Evolutionary conservation across 192 early-diverging fungal species (phyloP).

Genomic region (Geranomyces michiganensis): DNA sequence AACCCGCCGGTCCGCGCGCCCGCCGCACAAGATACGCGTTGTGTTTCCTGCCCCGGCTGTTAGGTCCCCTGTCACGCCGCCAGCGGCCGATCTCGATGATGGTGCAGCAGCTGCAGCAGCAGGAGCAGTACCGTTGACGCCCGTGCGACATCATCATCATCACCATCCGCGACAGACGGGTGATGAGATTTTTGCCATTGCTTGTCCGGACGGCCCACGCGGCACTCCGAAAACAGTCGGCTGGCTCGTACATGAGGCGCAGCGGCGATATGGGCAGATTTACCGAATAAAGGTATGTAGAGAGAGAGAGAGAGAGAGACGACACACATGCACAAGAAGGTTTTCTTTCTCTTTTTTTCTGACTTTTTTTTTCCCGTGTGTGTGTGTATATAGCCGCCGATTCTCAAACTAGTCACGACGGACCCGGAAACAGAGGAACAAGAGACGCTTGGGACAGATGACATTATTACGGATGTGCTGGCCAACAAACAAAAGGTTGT

Average conservation of each 20-base stretch:
- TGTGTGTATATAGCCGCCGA: conserved; percentile 15
- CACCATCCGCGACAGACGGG: neutral
- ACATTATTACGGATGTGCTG: conserved; percentile 23
- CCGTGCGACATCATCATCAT: too few species aligned
- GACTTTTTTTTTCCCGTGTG: too few species aligned
- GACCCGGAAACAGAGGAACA: conserved; percentile 31
- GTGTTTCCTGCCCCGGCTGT: neutral
- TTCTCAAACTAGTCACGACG: conserved; percentile 26
- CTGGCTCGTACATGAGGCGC: conserved; percentile 36
- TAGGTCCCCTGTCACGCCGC: too few species aligned
- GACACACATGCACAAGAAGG: neutral
- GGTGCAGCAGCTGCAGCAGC: too few species aligned
- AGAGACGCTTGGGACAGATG: conserved; percentile 28
- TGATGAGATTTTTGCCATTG: conserved; percentile 32
- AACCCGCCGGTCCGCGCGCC: neutral
- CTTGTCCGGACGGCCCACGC: conserved; percentile 24
- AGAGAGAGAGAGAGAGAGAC: neutral
- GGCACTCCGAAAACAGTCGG: conserved; percentile 41
- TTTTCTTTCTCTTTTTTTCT: neutral
- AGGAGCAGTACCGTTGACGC: too few species aligned
- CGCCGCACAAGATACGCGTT: conserved; percentile 30
- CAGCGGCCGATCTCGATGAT: too few species aligned
- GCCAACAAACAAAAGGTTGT: conserved; percentile 21
- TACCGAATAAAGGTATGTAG: conserved; percentile 21
- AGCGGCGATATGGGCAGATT: conserved; percentile 32